phyloP scores from a whole-genome alignment of 2,329 filamentous ascomycete genomes.

The Ceratocystiopsis brevicomis region DNA sequence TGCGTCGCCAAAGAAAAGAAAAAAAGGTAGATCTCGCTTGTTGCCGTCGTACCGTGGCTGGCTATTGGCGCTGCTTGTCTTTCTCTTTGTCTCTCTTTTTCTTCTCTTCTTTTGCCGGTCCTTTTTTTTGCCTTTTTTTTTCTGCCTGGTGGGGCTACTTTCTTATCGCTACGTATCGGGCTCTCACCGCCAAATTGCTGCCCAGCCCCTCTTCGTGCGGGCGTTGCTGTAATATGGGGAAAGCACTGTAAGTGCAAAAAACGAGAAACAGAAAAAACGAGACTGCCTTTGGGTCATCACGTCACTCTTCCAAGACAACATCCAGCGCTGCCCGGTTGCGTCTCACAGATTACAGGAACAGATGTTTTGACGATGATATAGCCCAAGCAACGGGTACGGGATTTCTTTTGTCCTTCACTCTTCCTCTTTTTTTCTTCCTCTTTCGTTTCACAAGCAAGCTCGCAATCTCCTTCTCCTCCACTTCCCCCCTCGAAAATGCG shows the following conservation, averaged over 20 bases:
- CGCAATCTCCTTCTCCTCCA: too few species aligned
- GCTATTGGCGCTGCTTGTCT: neutral
- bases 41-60: neutral
- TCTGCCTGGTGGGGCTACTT: neutral
- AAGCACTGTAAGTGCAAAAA: neutral
- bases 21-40: neutral
- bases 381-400: too few species aligned
- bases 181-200: conserved; percentile 2
- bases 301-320: too few species aligned
- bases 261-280: neutral
- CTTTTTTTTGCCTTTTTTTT: neutral
- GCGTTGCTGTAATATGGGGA: too few species aligned
- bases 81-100: neutral
- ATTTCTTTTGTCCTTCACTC: too few species aligned
- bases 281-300: too few species aligned
- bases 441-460: neutral
- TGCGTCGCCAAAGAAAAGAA: too few species aligned
- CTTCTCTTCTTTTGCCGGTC: conserved; percentile 1
- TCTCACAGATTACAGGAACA: too few species aligned
- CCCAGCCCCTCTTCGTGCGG: neutral
- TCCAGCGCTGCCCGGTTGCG: too few species aligned
- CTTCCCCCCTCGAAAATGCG: conserved; percentile 4
- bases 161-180: conserved; percentile 5
- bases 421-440: neutral
- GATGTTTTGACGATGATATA: too few species aligned